These are phyloP conservation scores for Annulohypoxylon nitens DNA, from an alignment of 495 filamentous ascomycete genomes.

Conservation along the genomic window DNA sequence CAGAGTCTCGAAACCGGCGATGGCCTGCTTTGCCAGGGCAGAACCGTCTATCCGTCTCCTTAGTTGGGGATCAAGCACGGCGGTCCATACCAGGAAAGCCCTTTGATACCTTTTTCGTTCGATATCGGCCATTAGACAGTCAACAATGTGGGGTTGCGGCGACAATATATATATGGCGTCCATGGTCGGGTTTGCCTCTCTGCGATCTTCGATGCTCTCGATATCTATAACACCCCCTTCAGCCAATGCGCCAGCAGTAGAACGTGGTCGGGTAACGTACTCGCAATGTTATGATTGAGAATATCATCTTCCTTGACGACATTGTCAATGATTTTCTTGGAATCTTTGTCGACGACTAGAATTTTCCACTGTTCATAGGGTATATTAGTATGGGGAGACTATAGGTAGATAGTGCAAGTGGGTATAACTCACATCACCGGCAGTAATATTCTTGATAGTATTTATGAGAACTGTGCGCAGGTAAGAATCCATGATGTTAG, in stretches of 20 bases:
- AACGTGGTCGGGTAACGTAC: slow-evolving; percentile 64
- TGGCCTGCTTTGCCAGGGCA: slow-evolving; percentile 73
- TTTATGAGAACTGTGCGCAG: slow-evolving; percentile 62
- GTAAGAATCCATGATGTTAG: slow-evolving; percentile 29
- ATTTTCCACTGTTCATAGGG: slow-evolving; percentile 85
- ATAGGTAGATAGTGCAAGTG: neutral
- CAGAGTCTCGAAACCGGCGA: slow-evolving; percentile 77
- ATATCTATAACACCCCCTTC: slow-evolving; percentile 71
- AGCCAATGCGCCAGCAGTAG: slow-evolving; percentile 37
- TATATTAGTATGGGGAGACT: slow-evolving; percentile 32
- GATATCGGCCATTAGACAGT: slow-evolving; percentile 93
- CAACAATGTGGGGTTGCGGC: slow-evolving; percentile 85
- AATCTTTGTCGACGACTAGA: slow-evolving; percentile 84
- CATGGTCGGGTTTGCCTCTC: slow-evolving; percentile 84
- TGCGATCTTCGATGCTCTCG: slow-evolving; percentile 87
- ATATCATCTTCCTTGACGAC: slow-evolving; percentile 94
- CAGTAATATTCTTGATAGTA: slow-evolving; percentile 66
- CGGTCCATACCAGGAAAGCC: slow-evolving; percentile 85
- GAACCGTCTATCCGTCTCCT: slow-evolving; percentile 58
- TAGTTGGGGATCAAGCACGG: slow-evolving; percentile 58
- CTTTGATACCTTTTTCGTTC: slow-evolving; percentile 82
- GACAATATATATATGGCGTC: slow-evolving; percentile 94
- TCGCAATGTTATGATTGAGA: slow-evolving; percentile 92
- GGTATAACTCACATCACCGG: slow-evolving; percentile 63
- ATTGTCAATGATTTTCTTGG: slow-evolving; percentile 85